Evolutionary conservation across 345 rosid species (phyloP), one percentile per base, ranked within the genome.

Genomic region (Pugionium cornutum): DNA sequence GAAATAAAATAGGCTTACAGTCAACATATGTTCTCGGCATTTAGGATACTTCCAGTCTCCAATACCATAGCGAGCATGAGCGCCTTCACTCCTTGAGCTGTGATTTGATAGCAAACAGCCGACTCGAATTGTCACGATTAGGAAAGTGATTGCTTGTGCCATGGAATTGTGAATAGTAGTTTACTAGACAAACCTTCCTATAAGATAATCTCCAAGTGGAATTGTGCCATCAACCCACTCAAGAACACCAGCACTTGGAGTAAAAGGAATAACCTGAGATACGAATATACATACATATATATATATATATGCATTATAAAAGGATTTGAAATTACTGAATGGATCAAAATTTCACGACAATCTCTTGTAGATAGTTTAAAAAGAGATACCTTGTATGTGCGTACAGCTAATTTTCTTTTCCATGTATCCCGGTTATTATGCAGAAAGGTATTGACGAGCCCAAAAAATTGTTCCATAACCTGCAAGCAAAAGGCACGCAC

Each of bases 391-490:
- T 92, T 92, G 77, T 92, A 92, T 42, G 94, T 92, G 41, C 97
- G 91, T 36, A 92, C 86, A 56, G 83, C 81, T 73, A 92, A 80
- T 77, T 91, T 84, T 79, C 98, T 89, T 77, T 81, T 92, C 88
- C 94, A 76, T 28, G 98, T 88, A 77, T 88, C 96, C 46, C 85
- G 84, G 58, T 88, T 87, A 79, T 83, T 92, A 35, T 39, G 89
- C 60, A 92, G 76, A 72, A 92, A 92, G 28, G 94, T 92, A 74
- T 92, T 92, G 62, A 92, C 97, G 40, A 92, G 81, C 64, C 90
- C 89, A 71, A 92, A 92, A 81, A 86, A 88, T 76, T 92, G 98
- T 75, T 92, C 98, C 98, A 92, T 92, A 33, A 92, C 98, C 98
- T 92, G 87, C 76, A 83, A 8, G 64, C 47, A 61, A 59, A 47